A percentile compares a stretch with the other conserved stretches of the same genome.
phyloP scores from a whole-genome alignment of 2,329 filamentous ascomycete species.

The Ceratocystis eucalypticola region DNA sequence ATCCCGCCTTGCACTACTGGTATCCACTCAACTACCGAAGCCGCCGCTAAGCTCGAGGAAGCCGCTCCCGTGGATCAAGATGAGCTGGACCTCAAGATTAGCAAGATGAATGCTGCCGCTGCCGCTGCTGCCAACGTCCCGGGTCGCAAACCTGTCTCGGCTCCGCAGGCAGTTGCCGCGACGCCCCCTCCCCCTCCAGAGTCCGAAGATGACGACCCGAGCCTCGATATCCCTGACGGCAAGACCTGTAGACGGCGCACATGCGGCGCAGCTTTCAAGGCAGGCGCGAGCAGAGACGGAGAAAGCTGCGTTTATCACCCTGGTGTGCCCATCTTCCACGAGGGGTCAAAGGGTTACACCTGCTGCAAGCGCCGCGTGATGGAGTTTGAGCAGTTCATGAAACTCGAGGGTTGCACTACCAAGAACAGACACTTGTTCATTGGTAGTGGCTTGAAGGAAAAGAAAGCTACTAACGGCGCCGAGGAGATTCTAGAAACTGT shows the following conservation, averaged over 20 bases:
- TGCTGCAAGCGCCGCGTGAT: conserved; percentile 93
- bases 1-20: conserved; percentile 89
- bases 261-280: conserved; percentile 55
- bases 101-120: conserved; percentile 39
- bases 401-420: conserved; percentile 78
- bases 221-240: conserved; percentile 56
- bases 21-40: conserved; percentile 78
- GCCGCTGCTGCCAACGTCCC: conserved; percentile 30
- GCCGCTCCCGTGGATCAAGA: conserved; percentile 34
- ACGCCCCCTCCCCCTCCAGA: conserved; percentile 53
- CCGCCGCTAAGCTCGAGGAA: conserved; percentile 48
- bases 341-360: conserved; percentile 93
- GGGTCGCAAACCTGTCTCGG: conserved; percentile 29
- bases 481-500: conserved; percentile 71
- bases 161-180: conserved; percentile 35
- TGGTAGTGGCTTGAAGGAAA: conserved; percentile 55
- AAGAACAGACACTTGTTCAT: conserved; percentile 76
- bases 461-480: conserved; percentile 29
- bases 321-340: conserved; percentile 84
- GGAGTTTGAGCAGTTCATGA: conserved; percentile 97
- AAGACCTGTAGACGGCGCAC: conserved; percentile 64
- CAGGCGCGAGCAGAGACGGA: conserved; percentile 44
- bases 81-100: conserved; percentile 33
- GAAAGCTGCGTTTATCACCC: conserved; percentile 84
- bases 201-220: conserved; percentile 76